Evolutionary conservation across 768 basidiomycete genomes (phyloP).

Genomic region (Suillus placidus): DNA sequence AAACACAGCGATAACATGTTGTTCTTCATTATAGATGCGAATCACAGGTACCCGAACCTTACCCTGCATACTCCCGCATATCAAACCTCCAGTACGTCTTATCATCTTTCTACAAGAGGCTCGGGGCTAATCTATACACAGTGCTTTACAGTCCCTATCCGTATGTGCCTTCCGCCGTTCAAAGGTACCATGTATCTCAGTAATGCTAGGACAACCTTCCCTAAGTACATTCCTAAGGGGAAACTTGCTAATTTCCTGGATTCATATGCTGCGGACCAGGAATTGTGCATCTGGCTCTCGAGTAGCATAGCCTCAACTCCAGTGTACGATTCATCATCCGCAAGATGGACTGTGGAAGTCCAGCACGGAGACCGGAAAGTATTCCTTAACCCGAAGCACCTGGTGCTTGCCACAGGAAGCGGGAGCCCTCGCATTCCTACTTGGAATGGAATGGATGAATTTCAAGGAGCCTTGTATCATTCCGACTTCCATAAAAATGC

Average conservation of each 20-base stretch:
- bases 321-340: background rate
- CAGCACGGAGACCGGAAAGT: background rate
- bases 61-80: background rate
- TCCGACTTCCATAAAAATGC: background rate
- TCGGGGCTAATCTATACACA: background rate
- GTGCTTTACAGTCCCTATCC: background rate
- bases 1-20: background rate
- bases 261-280: background rate
- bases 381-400: background rate
- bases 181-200: background rate
- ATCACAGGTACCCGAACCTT: background rate
- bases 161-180: background rate
- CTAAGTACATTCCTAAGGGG: background rate
- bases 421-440: background rate
- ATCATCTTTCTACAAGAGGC: background rate
- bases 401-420: background rate
- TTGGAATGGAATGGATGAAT: background rate
- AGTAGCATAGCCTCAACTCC: background rate
- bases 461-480: slow-evolving; percentile 1
- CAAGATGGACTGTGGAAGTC: background rate
- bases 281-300: background rate
- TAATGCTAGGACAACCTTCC: background rate
- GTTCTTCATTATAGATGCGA: background rate
- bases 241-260: background rate
- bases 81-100: background rate